Conservation (phyloP, 179 eudicot genomes). For the Nepenthes alata region DNA sequence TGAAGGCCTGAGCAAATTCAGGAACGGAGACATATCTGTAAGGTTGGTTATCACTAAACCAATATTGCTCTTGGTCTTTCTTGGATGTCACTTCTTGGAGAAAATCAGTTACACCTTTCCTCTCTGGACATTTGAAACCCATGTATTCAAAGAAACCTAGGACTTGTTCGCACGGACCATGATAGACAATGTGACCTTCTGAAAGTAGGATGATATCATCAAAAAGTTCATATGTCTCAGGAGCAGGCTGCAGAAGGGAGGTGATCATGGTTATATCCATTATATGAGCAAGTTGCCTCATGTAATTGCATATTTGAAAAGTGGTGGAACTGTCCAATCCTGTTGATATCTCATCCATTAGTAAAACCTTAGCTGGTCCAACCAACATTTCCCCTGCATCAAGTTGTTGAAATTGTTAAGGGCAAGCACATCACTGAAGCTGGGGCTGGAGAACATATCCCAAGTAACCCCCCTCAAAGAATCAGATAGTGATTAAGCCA, state of each 20-base stretch:
- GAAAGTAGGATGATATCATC: constrained; percentile 73
- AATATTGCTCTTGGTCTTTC: constrained; percentile 77
- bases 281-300: constrained; percentile 69
- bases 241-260: constrained; percentile 82
- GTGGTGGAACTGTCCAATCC: constrained; percentile 81
- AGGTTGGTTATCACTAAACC: constrained; percentile 43
- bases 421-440: neutral
- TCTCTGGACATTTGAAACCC: constrained; percentile 75
- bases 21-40: constrained; percentile 45
- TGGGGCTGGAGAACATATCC: neutral
- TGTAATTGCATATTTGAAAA: constrained; percentile 52
- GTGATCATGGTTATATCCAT: constrained; percentile 70
- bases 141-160: constrained; percentile 57
- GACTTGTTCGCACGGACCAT: constrained; percentile 64
- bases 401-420: neutral
- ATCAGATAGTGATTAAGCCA: too few relatives aligned
- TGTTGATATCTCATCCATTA: constrained; percentile 80
- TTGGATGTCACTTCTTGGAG: constrained; percentile 81
- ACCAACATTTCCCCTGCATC: constrained; percentile 71
- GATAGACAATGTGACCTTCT: constrained; percentile 67
- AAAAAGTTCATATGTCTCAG: constrained; percentile 70
- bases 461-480: too few relatives aligned
- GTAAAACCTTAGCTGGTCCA: constrained; percentile 67
- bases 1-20: constrained; percentile 41
- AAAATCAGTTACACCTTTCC: constrained; percentile 81